A percentile compares a stretch with the other conserved stretches of the same genome.
phyloP scores from a whole-genome alignment of 1,139 yeast species.

The Protomyces pachydermus region DNA sequence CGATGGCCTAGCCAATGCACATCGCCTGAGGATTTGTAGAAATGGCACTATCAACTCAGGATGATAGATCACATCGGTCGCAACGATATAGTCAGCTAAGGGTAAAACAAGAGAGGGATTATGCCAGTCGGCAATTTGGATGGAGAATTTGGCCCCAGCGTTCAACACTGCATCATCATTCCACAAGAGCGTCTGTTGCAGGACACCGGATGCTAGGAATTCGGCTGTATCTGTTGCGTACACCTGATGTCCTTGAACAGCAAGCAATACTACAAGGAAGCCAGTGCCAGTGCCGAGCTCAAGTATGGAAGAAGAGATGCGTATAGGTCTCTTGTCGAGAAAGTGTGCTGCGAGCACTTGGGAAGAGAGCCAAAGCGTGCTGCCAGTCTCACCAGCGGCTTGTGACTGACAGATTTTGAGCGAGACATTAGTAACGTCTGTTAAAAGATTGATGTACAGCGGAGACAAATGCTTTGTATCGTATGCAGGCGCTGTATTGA shows the following conservation, averaged over 20 bases:
- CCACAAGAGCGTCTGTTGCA: background rate
- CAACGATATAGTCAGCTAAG: background rate
- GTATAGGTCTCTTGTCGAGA: background rate
- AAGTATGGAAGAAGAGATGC: background rate
- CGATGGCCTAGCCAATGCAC: background rate
- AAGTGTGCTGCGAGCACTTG: slow-evolving; percentile 9
- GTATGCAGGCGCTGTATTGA: slow-evolving; percentile 6
- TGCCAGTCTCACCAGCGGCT: slow-evolving; percentile 17
- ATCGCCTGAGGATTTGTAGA: background rate
- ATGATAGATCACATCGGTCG: slow-evolving; percentile 9
- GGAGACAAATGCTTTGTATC: slow-evolving; percentile 5
- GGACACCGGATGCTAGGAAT: background rate
- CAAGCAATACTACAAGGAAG: slow-evolving; percentile 1
- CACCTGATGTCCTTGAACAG: slow-evolving; percentile 1
- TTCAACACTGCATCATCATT: background rate
- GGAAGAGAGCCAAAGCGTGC: slow-evolving; percentile 17
- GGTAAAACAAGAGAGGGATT: background rate
- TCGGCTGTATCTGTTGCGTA: slow-evolving; percentile 2
- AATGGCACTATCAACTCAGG: background rate
- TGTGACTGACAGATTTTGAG: background rate
- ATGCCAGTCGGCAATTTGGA: background rate
- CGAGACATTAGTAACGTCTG: background rate
- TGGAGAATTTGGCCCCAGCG: background rate
- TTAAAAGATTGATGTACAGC: background rate
- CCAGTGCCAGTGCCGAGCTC: slow-evolving; percentile 23